These are phyloP conservation scores for Incumbomyces delicatus DNA, from an alignment of 2,329 filamentous ascomycete species.

Conservation along the genomic window DNA sequence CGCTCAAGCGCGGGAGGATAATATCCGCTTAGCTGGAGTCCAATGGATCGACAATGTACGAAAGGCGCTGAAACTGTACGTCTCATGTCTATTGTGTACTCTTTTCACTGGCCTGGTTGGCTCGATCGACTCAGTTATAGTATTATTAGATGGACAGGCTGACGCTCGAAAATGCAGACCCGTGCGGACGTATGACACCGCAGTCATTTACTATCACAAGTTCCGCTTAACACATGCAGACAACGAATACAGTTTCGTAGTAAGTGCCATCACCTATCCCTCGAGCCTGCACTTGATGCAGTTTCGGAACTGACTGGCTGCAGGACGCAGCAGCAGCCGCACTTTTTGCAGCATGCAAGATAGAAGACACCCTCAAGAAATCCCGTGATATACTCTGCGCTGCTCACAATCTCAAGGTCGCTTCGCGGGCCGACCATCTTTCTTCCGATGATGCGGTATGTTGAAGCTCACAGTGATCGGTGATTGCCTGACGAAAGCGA, in stretches of 20 bases:
- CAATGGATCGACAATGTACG: slow-evolving; percentile 81
- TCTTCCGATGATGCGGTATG: slow-evolving; percentile 73
- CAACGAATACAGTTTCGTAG: slow-evolving; percentile 67
- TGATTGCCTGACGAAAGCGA: neutral
- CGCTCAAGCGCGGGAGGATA: slow-evolving; percentile 70
- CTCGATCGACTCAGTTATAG: too few relatives aligned
- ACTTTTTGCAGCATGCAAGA: slow-evolving; percentile 89
- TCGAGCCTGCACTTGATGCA: neutral
- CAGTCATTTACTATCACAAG: slow-evolving; percentile 85
- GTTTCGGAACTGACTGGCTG: slow-evolving; percentile 2
- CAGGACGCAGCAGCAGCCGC: slow-evolving; percentile 80
- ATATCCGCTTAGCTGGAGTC: slow-evolving; percentile 72
- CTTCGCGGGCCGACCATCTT: slow-evolving; percentile 51
- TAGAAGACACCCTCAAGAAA: slow-evolving; percentile 96
- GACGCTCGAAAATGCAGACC: slow-evolving; percentile 45
- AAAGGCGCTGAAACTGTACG: slow-evolving; percentile 66
- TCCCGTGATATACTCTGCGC: slow-evolving; percentile 86
- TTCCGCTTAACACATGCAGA: slow-evolving; percentile 82
- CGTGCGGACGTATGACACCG: slow-evolving; percentile 83
- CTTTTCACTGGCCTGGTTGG: too few relatives aligned
- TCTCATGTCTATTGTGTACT: slow-evolving; percentile 11
- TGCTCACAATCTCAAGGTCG: slow-evolving; percentile 71
- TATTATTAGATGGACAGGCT: slow-evolving; percentile 1
- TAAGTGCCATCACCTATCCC: slow-evolving; percentile 21
- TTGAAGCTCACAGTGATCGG: slow-evolving; percentile 2